Evolutionary conservation across 805 yeast genomes (phyloP).

Genomic region (Barnettozyma siamensis): DNA sequence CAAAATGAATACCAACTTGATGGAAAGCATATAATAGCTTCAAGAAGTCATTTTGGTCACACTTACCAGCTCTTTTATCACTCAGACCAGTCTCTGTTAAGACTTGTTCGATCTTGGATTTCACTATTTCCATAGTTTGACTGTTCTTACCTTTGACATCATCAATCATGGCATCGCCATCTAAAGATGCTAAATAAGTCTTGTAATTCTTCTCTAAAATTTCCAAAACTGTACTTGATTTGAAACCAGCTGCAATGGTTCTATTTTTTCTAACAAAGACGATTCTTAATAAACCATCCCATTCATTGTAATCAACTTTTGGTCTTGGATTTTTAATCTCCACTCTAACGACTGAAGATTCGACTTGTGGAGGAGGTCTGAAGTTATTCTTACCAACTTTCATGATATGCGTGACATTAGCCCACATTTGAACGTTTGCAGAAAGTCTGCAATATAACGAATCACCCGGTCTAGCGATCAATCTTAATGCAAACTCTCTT

Average conservation of each 20-base stretch:
- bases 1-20: constrained; percentile 95
- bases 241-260: constrained; percentile 89
- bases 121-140: constrained; percentile 41
- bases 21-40: constrained; percentile 86
- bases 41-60: constrained; percentile 93
- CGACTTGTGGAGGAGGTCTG: constrained; percentile 98
- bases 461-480: constrained; percentile 97
- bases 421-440: constrained; percentile 99
- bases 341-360: constrained; percentile 89
- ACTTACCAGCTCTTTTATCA: constrained; percentile 86
- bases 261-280: constrained; percentile 91
- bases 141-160: constrained; percentile 32
- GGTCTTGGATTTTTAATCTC: constrained; percentile 93
- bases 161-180: constrained; percentile 35
- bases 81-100: constrained; percentile 72
- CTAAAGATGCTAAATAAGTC: constrained; percentile 55
- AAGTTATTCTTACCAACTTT: constrained; percentile 96
- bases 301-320: constrained; percentile 86
- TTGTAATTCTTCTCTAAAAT: constrained; percentile 86
- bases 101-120: constrained; percentile 66
- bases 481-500: constrained; percentile 90
- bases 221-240: constrained; percentile 69
- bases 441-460: constrained; percentile 85
- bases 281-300: constrained; percentile 94
- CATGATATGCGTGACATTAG: constrained; percentile 97